Conservation (phyloP, 139 green algal genomes). For the Chlamydomonas asymmetrica region DNA sequence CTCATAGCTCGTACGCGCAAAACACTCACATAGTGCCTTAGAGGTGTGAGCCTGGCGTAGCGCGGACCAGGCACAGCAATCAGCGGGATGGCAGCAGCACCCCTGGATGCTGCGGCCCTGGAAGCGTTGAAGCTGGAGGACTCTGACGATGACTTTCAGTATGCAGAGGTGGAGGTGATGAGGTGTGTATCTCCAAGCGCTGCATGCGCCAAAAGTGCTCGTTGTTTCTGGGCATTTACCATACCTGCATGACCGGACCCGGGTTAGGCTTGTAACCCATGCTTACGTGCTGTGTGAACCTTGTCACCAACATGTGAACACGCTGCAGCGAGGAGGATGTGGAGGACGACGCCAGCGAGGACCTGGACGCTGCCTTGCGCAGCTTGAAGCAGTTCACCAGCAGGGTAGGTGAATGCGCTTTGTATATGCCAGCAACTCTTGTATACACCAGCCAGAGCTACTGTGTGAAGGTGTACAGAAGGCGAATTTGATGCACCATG, state of each 20-base stretch:
- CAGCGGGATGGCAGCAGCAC: too few relatives aligned
- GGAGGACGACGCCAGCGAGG: constrained; percentile 70
- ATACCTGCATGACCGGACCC: too few relatives aligned
- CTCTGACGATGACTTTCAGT: constrained; percentile 80
- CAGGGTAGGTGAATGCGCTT: constrained; percentile 37
- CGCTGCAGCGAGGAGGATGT: constrained; percentile 50
- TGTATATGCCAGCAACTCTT: background rate
- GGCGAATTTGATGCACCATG: background rate
- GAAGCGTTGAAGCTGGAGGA: constrained; percentile 40
- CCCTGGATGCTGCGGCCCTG: background rate
- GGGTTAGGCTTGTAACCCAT: background rate
- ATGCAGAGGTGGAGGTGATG: constrained; percentile 76
- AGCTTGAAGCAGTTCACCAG: constrained; percentile 62
- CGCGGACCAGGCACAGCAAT: too few relatives aligned
- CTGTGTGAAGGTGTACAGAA: background rate
- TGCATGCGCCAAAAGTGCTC: background rate
- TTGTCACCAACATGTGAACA: background rate
- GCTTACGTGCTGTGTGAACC: background rate
- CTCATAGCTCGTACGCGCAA: too few relatives aligned
- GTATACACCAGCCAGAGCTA: background rate
- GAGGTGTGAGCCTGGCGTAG: too few relatives aligned
- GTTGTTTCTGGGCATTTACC: background rate
- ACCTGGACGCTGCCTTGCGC: constrained; percentile 72
- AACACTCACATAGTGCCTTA: too few relatives aligned
- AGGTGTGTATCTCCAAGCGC: constrained; percentile 33